Evolutionary conservation across 352 stramenopile genomes (phyloP).

Genomic region (Pythium brachiatum): DNA sequence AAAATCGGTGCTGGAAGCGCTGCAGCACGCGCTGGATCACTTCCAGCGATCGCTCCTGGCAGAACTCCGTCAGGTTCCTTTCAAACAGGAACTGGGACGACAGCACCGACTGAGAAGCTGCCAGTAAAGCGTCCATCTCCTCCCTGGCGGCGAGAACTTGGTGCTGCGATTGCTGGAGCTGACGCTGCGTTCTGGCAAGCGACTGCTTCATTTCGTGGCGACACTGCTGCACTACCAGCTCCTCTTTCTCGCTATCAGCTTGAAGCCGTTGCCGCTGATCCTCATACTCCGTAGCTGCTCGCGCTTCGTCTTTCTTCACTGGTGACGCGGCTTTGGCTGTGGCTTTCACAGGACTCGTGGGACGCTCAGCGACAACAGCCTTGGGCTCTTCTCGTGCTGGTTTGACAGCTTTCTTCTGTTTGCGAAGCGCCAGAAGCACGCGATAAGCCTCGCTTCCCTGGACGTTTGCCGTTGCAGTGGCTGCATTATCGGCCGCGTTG

Average conservation of each 20-base stretch:
- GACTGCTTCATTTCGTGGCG: constrained; percentile 28
- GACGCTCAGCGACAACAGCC: not conserved
- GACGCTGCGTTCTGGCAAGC: constrained; percentile 16
- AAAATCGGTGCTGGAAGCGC: constrained; percentile 55
- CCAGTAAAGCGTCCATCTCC: constrained; percentile 31
- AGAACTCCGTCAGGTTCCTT: constrained; percentile 41
- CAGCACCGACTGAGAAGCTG: constrained; percentile 35
- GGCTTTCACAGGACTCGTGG: not conserved
- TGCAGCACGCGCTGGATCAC: constrained; percentile 42
- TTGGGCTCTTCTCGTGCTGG: constrained; percentile 6
- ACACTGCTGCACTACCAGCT: not conserved
- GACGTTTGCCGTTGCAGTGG: not conserved
- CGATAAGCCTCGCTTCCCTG: constrained; percentile 38
- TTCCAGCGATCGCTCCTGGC: constrained; percentile 39
- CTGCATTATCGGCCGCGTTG: not conserved
- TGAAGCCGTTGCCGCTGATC: constrained; percentile 6
- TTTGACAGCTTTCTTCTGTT: constrained; percentile 17
- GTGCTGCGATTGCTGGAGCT: constrained; percentile 30
- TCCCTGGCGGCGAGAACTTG: constrained; percentile 17
- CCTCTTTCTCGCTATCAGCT: not conserved
- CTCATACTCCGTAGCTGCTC: not conserved
- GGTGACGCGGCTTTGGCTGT: not conserved
- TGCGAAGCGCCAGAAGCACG: constrained; percentile 35
- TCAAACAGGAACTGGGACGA: constrained; percentile 61
- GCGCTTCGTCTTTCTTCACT: not conserved